phyloP scores from a whole-genome alignment of 495 filamentous ascomycete genomes.

The Neurospora sp. region DNA sequence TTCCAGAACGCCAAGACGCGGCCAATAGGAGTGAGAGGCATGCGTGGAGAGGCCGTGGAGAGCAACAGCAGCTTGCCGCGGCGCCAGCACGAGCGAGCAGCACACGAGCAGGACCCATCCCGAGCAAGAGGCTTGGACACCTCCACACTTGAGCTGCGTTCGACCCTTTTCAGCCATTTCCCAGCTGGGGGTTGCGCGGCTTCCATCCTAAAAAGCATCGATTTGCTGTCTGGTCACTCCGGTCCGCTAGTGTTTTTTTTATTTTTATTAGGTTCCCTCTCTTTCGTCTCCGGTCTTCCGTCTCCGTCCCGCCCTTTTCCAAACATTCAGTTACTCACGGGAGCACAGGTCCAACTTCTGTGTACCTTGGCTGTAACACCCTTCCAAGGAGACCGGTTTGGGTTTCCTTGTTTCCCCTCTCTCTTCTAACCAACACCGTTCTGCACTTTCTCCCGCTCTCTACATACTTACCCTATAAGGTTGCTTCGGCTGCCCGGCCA shows the following conservation, averaged over 20 bases:
- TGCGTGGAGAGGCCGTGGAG: background rate
- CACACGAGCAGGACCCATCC: too few relatives aligned
- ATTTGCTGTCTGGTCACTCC: background rate
- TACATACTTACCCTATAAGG: background rate
- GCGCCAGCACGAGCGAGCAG: background rate
- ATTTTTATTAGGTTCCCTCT: background rate
- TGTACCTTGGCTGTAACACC: background rate
- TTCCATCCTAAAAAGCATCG: slow-evolving; percentile 1
- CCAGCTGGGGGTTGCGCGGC: background rate
- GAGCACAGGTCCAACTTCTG: slow-evolving; percentile 7
- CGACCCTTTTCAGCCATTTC: background rate
- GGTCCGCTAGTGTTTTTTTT: background rate
- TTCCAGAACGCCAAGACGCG: background rate
- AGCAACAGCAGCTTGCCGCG: background rate
- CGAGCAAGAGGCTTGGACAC: background rate
- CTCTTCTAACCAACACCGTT: slow-evolving; percentile 1
- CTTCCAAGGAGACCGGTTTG: background rate
- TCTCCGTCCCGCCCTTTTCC: background rate
- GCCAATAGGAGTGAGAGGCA: background rate
- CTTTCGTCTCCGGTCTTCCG: background rate
- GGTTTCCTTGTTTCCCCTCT: slow-evolving; percentile 1
- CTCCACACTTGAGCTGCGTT: background rate
- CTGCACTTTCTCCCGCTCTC: background rate
- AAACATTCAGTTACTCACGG: background rate
- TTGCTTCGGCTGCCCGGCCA: slow-evolving; percentile 1